Conservation (phyloP, 2,329 filamentous ascomycete species). For the Stachybotrys echinatus region DNA sequence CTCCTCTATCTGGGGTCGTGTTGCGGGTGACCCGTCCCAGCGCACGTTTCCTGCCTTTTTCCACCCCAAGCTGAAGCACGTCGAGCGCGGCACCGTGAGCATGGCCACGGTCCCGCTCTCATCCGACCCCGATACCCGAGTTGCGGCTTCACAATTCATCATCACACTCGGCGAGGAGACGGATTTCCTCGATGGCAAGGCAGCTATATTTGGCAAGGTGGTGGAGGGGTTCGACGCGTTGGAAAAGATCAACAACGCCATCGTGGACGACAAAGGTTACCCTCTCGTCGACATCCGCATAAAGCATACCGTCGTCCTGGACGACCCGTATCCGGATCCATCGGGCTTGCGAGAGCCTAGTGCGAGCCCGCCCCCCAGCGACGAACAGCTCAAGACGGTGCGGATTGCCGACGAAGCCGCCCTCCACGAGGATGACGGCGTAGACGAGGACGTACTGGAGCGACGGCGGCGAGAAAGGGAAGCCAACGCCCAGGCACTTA, state of each 20-base stretch:
- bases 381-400: slow-evolving; percentile 83
- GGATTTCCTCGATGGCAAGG: slow-evolving; percentile 86
- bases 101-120: slow-evolving; percentile 86
- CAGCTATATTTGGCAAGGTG: slow-evolving; percentile 91
- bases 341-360: slow-evolving; percentile 69
- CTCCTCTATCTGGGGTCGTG: slow-evolving; percentile 83
- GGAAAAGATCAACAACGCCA: slow-evolving; percentile 88
- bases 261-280: slow-evolving; percentile 78
- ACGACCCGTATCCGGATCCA: slow-evolving; percentile 88
- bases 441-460: slow-evolving; percentile 76
- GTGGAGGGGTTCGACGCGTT: slow-evolving; percentile 93
- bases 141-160: slow-evolving; percentile 90
- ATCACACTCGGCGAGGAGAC: slow-evolving; percentile 86
- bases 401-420: slow-evolving; percentile 87
- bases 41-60: slow-evolving; percentile 81
- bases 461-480: slow-evolving; percentile 80
- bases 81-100: slow-evolving; percentile 86
- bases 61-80: slow-evolving; percentile 81
- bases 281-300: slow-evolving; percentile 94
- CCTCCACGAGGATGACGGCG: slow-evolving; percentile 63
- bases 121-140: slow-evolving; percentile 71
- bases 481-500: slow-evolving; percentile 87
- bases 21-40: slow-evolving; percentile 61
- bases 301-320: slow-evolving; percentile 84
- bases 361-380: slow-evolving; percentile 73